Evolutionary conservation across 352 stramenopile genomes (phyloP), one percentile per base, ranked within the genome.

Genomic region (Aphanomyces stellatus): DNA sequence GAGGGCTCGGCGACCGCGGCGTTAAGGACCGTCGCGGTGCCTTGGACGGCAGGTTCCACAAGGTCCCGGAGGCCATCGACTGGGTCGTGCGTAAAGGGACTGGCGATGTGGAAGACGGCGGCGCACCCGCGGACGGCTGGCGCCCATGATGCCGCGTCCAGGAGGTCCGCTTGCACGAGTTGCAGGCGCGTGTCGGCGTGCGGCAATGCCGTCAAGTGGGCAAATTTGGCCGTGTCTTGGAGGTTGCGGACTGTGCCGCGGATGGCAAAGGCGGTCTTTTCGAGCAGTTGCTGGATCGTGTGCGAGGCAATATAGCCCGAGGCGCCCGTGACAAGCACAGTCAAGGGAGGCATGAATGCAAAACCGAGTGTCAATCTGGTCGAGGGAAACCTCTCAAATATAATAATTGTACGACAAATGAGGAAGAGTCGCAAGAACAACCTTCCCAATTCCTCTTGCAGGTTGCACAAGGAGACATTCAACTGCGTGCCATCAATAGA

Each of bases 71-170:
- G 2, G n/a, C 11, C 11, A 46, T 46, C 37, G 37, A n/a, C 11
- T 19, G n/a, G 1, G 4, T 68, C 57, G 46, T 65, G 37, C 19
- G 30, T 55, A 51, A 74, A 74, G n/a, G 69, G 69, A 31, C 51
- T 70, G 17, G 69, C 69, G 7, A 51, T 69, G 69, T 74, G 69
- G 25, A 74, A 53, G 13, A 74, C 69, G 15, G 27, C 35, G 6
- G 30, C 31, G 57, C 69, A 74, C 22, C 65, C 69, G 13, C n/a
- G 13, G 11, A 46, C 37, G 37, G 37, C 37, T 46, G 37, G 37
- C 13, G 37, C 37, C 37, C 37, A 46, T 46, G 37, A 11, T 19
- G 13, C n/a, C 0, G 13, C 37, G 37, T 46, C 37, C 37, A 46
- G n/a, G 1, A 46, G 37, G 37, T 46, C n/a, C 11, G 37, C 37